A percentile compares a stretch with the other conserved stretches of the same genome.
Evolutionary conservation across 2,329 filamentous ascomycete species (phyloP).

Genomic region (Thielaviopsis populi): DNA sequence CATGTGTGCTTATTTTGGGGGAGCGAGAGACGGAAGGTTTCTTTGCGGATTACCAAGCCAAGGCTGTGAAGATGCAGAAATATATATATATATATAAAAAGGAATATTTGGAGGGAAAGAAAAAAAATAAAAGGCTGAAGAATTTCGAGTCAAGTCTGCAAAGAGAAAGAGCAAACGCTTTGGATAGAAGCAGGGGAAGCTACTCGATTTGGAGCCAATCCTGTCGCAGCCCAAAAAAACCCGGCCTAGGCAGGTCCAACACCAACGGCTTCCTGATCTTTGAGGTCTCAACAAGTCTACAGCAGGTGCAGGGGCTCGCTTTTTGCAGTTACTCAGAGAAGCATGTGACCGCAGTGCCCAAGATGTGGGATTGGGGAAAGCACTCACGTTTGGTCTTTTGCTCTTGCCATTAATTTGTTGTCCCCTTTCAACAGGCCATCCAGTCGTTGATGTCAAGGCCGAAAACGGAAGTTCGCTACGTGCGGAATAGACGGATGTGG

Average conservation of each 20-base stretch:
- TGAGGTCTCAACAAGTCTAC: background rate
- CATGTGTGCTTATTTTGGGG: conserved; percentile 4
- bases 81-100: background rate
- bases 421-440: background rate
- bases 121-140: background rate
- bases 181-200: background rate
- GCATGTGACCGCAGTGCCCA: background rate
- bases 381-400: background rate
- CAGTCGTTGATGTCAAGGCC: background rate
- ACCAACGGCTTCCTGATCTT: no score
- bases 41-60: no score
- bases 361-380: background rate
- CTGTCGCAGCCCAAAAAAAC: background rate
- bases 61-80: background rate
- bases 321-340: background rate
- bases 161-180: background rate
- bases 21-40: background rate
- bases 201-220: conserved; percentile 21
- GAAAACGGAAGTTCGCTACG: background rate
- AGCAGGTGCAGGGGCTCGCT: background rate
- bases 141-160: background rate
- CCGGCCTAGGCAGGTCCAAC: background rate
- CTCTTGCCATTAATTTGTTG: background rate
- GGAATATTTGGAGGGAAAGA: background rate
- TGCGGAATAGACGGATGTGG: background rate